Base-by-base conservation (phyloP, 2,329 filamentous ascomycete species). In the Shiraia sp. region DNA sequence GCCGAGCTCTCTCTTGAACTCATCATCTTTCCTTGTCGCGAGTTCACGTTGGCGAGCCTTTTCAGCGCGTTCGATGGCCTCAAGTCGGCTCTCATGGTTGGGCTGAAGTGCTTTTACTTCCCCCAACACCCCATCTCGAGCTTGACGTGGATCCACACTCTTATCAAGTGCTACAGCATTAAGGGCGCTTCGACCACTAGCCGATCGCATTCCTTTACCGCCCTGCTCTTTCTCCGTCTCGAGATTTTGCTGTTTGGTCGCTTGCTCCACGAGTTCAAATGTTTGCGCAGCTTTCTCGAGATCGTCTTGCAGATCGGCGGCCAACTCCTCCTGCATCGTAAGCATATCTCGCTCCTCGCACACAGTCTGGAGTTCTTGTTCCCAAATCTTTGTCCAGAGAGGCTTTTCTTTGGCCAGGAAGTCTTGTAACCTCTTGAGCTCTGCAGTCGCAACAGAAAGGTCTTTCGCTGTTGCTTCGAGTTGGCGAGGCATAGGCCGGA, bases 361-460 rank as follows among this genome's bases (percentile, higher is more conserved):
- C 2, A 99, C 92, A 37, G 92, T 86, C 69, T 97, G 90, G 32
- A 99, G 77, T 69, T 97, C 91, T 72, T 95, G 91, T 79, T 97
- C 92, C 93, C 93, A 99, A 52, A 97, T 95, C 81, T 96, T 96
- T 40, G 90, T 96, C 92, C 93, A 99, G 43, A 96, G 78, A 0
- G 93, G 93, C 70, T 96, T 96, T 79, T 99, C 93, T 32, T 83
- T 82, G 58, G 85, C 86, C 73, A 99, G 81, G 75, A 88, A 95
- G 12, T 96, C 91, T 65, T 96, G 88, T 80, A 99, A 86, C 73
- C 88, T 91, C 79, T 89, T 93, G 49, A 99, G 82, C 63, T 96
- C 91, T 63, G 90, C 86, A 34, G 85, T 87, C 23, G 93, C 84
- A 40, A 78, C 73, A 34, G 85, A 83, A 49, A 99, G 90, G 58